Evolutionary conservation across 2,329 filamentous ascomycete species (phyloP).

Genomic region (Calonectria multiphialidica): DNA sequence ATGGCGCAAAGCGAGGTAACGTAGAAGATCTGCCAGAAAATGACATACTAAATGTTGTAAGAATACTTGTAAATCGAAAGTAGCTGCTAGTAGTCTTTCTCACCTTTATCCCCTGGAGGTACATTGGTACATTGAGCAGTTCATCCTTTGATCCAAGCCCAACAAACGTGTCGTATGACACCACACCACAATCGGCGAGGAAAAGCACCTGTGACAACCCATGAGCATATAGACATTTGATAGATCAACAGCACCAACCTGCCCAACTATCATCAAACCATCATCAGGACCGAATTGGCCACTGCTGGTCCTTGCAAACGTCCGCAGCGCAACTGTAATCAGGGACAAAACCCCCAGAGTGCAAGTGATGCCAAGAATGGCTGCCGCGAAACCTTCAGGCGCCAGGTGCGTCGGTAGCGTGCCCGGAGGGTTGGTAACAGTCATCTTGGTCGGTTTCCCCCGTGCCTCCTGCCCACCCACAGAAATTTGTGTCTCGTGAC

Average conservation of each 20-base stretch:
- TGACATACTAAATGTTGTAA: not conserved
- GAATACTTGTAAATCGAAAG: not conserved
- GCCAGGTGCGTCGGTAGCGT: not conserved
- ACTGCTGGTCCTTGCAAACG: not conserved
- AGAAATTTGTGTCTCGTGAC: not conserved
- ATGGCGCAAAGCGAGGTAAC: not conserved
- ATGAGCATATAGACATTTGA: not conserved
- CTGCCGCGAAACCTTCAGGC: not conserved
- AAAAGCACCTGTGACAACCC: not conserved
- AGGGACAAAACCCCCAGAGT: not conserved
- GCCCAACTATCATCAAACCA: not conserved
- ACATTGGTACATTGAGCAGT: not conserved
- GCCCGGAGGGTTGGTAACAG: not conserved
- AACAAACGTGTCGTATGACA: not conserved
- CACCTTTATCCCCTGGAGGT: not conserved
- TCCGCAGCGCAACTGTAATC: not conserved
- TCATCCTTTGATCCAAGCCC: not conserved
- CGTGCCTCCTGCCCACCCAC: not conserved
- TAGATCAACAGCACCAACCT: not conserved
- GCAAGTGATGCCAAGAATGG: not conserved
- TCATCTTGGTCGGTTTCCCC: not conserved
- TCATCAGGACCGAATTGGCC: not conserved
- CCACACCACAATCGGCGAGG: not conserved
- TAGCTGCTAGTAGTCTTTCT: not conserved
- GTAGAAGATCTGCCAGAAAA: not conserved